A percentile compares a stretch with the other conserved stretches of the same genome.
phyloP scores from a whole-genome alignment of 805 yeast species.

The Kockiozyma suomiensis region DNA sequence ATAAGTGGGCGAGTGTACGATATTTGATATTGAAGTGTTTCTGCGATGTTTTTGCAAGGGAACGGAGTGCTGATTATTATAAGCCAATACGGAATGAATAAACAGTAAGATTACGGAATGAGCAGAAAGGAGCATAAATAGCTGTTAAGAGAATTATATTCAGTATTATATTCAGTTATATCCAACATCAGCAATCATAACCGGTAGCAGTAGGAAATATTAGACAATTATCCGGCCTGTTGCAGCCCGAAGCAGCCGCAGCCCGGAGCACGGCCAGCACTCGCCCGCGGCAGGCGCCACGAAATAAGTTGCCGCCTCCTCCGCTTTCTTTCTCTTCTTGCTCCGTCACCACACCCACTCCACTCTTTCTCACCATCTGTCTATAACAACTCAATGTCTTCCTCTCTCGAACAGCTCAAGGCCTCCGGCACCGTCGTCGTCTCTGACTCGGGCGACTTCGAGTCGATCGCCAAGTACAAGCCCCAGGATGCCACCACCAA shows the following conservation, averaged over 20 bases:
- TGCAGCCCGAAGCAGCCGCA: constrained; percentile 1
- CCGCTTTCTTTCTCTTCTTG: neutral
- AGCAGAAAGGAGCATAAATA: too few relatives aligned
- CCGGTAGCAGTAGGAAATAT: neutral
- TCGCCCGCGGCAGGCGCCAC: constrained; percentile 2
- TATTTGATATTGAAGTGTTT: neutral
- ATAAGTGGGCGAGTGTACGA: neutral
- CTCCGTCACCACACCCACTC: neutral
- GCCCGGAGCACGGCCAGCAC: constrained; percentile 3
- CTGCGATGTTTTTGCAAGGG: too few relatives aligned
- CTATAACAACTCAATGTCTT: constrained; percentile 43
- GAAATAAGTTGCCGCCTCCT: neutral
- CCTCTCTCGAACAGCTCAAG: constrained; percentile 89
- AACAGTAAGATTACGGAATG: neutral
- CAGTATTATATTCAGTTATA: too few relatives aligned
- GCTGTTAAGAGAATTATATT: too few relatives aligned
- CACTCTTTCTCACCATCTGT: neutral
- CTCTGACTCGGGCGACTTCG: constrained; percentile 99
- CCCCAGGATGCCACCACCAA: constrained; percentile 99
- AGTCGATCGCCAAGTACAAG: constrained; percentile 93
- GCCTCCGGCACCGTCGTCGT: constrained; percentile 95
- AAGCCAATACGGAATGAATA: neutral
- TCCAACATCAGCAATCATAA: neutral
- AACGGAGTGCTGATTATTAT: neutral
- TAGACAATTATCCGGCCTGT: constrained; percentile 5